Evolutionary conservation across 106 monocot genomes (phyloP).

Genomic region (Xerophyta viscosa): DNA sequence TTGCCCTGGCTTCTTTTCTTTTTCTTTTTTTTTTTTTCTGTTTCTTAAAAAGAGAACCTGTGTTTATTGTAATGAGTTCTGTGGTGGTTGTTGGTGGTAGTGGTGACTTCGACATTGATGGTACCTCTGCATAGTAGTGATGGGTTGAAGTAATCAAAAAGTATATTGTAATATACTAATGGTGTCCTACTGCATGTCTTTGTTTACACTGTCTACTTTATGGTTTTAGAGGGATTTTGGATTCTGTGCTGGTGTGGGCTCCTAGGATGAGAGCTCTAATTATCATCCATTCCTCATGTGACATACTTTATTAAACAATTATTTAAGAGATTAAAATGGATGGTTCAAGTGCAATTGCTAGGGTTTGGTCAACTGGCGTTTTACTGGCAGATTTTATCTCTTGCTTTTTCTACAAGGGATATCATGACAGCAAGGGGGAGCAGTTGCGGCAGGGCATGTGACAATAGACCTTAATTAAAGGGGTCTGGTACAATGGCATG

Average conservation of each 20-base stretch:
- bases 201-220: constrained; percentile 9
- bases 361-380: neutral
- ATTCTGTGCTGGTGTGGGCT: constrained; percentile 15
- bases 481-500: too few relatives aligned
- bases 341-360: constrained; percentile 1
- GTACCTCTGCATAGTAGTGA: neutral
- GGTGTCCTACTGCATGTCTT: constrained; percentile 16
- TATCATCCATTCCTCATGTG: too few relatives aligned
- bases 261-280: constrained; percentile 18
- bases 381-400: constrained; percentile 10
- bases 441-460: too few relatives aligned
- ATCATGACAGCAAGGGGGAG: constrained; percentile 2
- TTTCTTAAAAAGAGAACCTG: too few relatives aligned
- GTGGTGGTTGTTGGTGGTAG: neutral
- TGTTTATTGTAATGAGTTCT: neutral
- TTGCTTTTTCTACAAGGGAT: constrained; percentile 14
- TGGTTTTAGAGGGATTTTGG: constrained; percentile 8
- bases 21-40: constrained; percentile 13
- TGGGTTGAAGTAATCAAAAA: neutral
- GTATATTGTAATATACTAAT: constrained; percentile 10
- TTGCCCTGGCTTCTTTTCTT: neutral
- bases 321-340: too few relatives aligned
- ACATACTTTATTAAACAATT: constrained; percentile 6
- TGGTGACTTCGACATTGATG: constrained; percentile 3
- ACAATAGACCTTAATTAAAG: too few relatives aligned